phyloP scores from a whole-genome alignment of 2,329 filamentous ascomycete species.

The Samsoniella hepiali region DNA sequence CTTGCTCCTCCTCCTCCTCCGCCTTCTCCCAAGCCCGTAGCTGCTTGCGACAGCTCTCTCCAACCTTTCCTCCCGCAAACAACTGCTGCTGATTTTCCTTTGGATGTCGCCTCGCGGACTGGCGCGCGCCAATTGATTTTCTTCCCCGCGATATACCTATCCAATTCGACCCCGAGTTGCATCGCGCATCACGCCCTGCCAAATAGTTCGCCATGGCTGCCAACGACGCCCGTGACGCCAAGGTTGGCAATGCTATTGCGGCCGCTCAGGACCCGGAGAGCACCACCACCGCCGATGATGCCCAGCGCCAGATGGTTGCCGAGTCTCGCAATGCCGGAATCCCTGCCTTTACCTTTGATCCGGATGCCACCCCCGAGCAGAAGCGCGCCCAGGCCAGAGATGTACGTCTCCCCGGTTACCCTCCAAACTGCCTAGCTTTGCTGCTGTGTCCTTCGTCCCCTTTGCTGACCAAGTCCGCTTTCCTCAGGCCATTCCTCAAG shows the following conservation, averaged over 20 bases:
- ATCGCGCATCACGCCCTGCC: background rate
- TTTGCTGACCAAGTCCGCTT: slow-evolving; percentile 11
- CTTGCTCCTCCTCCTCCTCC: background rate
- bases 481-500: slow-evolving; percentile 36
- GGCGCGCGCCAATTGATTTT: slow-evolving; percentile 18
- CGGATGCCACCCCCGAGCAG: slow-evolving; percentile 75
- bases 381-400: slow-evolving; percentile 77
- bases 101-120: slow-evolving; percentile 16
- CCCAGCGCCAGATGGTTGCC: slow-evolving; percentile 69
- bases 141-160: background rate
- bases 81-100: background rate
- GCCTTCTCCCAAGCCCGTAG: background rate
- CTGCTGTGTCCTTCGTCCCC: background rate
- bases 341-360: slow-evolving; percentile 80
- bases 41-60: slow-evolving; percentile 4
- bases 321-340: slow-evolving; percentile 78
- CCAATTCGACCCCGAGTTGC: background rate
- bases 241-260: slow-evolving; percentile 14
- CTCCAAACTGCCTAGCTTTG: background rate
- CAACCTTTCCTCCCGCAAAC: background rate
- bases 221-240: slow-evolving; percentile 14
- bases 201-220: slow-evolving; percentile 8
- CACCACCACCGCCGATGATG: slow-evolving; percentile 64
- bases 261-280: slow-evolving; percentile 65
- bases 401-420: slow-evolving; percentile 49